Conservation (phyloP, 805 yeast genomes). For the Candida vartiovaarae region DNA sequence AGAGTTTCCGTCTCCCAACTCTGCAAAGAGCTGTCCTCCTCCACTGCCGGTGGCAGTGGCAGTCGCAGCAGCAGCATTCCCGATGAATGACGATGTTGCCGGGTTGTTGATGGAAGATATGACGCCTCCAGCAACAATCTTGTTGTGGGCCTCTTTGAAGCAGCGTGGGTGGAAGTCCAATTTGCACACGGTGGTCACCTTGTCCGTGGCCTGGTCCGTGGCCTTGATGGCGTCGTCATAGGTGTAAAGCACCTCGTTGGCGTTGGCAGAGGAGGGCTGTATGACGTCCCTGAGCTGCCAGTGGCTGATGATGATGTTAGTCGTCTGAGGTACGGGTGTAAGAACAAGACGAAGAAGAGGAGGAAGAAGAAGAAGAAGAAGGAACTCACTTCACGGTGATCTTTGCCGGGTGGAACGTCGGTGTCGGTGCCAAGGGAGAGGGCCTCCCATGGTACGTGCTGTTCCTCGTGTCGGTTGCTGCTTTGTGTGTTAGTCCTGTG, state of each 20-base stretch:
- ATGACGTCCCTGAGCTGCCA: constrained; percentile 83
- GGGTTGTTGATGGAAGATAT: constrained; percentile 26
- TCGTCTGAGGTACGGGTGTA: neutral
- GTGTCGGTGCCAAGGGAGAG: constrained; percentile 10
- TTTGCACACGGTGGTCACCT: constrained; percentile 31
- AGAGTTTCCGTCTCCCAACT: constrained; percentile 20
- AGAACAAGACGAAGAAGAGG: neutral
- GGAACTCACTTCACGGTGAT: constrained; percentile 30
- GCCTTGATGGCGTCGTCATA: constrained; percentile 44
- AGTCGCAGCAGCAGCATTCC: constrained; percentile 2
- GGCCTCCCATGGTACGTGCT: constrained; percentile 8
- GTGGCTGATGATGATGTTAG: constrained; percentile 28
- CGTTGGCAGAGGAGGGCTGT: constrained; percentile 36
- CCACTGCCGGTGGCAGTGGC: neutral
- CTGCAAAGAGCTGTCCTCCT: constrained; percentile 1
- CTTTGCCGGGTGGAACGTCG: constrained; percentile 24
- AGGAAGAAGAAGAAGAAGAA: neutral
- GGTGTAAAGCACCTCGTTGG: constrained; percentile 50
- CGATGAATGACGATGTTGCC: too few species aligned
- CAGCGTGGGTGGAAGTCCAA: constrained; percentile 68
- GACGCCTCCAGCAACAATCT: constrained; percentile 47
- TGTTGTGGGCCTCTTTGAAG: constrained; percentile 48
- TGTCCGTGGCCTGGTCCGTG: constrained; percentile 33
- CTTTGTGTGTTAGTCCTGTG: neutral
- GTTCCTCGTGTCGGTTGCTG: neutral